Base-by-base conservation (phyloP, 345 rosid genomes). In the Salix exigua region DNA sequence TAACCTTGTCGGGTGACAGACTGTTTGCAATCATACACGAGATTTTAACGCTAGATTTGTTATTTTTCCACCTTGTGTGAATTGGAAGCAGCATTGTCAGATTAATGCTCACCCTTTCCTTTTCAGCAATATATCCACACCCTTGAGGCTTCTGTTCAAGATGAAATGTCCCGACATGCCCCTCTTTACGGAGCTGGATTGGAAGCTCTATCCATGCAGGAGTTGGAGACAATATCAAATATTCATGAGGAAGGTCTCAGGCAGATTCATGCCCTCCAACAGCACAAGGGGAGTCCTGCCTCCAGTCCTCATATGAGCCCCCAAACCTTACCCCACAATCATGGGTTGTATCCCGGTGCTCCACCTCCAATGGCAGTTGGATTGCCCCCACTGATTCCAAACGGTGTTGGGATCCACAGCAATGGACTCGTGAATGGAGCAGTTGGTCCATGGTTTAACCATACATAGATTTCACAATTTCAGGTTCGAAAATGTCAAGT, bases 181-280 rank as follows among this genome's bases (percentile, higher is more conserved):
- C 99, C 99, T 8, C 89, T 96, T 3, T 96, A 96, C 13, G 98
- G 99, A 77, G 99, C 94, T 18, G 94, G 93, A 72, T 77, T 96
- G 84, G 98, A 96, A 81, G 86, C 90, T 80, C 88, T 96, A 23
- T 92, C 99, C 11, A 85, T 92, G 97, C 88, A 88, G 80, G 99
- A 96, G 88, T 82, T 96, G 72, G 97, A 91, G 61, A 94, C 99
- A 2, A 78, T 96, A 77, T 86, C 94, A 13, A 90, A 88, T 5
- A 96, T 96, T 80, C 98, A 96, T 11, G 99, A 94, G 79, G 97
- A 96, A 78, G 99, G 99, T 65, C 91, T 96, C 46, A 85, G 93
- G 86, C 93, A 88, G 86, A 91, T 96, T 80, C 96, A 88, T 35
- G 84, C 88, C 60, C 86, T 94, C 68, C 97, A 91, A 73, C 97